Evolutionary conservation across 768 basidiomycete species (phyloP), one percentile per base, ranked within the genome.

Genomic region (Trametopsis cervina): DNA sequence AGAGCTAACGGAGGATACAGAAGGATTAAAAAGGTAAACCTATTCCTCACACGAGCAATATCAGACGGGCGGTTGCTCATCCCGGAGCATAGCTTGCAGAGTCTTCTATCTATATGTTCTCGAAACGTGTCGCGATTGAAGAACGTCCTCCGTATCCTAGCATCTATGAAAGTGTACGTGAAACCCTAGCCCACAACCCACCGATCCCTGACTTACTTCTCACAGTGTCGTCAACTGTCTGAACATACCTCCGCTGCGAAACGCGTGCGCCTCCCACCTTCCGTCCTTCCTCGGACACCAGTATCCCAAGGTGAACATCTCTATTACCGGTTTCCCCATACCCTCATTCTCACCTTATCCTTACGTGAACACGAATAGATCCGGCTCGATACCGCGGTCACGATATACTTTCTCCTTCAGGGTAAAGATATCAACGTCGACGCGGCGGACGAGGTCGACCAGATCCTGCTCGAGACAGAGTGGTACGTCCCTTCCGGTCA

Each of bases 81-180:
- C n/a, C n/a, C n/a, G n/a, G n/a, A n/a, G n/a, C n/a, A n/a, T 26
- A 52, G 38, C 42, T 60, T 89, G 27, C 63, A 70, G 25, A 61
- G 65, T 12, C 61, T 91, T 46, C 65, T 88, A 24, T 58, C 69
- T 10, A 65, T 90, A 42, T 72, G 76, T 23, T 74, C 78, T 15
- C 79, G 69, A 58, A 83, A 85, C 60, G 71, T 88, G 9, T 66
- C 71, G 13, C 78, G 77, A 23, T 63, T 93, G 47, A 96, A 92
- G 68, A 95, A 80, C 53, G 67, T 89, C n/a, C 85, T 85, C 55
- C 69, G 95, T 46, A 81, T 96, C 20, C 73, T 76, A 10, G 80
- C 84, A 50, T 81, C 83, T 3, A 89, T 91, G 88, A 88, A 84
- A 63, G 78, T 89, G 95, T 95, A 57, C 53, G 74, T 68, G 46